A percentile compares a stretch with the other conserved stretches of the same genome.
These are phyloP conservation scores for Tylopilus intermedius DNA, from an alignment of 768 basidiomycete species.

Conservation along the genomic window DNA sequence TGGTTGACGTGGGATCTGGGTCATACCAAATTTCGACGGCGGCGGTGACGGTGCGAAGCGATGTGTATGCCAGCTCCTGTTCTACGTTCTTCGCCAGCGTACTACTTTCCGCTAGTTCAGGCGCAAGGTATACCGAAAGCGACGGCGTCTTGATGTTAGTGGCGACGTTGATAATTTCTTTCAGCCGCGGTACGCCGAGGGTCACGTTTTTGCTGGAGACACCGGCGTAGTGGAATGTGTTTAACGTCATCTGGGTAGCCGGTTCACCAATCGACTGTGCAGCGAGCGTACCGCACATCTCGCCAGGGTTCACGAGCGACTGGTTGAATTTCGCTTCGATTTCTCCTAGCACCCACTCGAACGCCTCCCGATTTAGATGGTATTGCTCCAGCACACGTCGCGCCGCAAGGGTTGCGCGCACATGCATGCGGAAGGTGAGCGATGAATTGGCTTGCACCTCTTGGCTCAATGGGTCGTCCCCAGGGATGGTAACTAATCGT, in stretches of 20 bases:
- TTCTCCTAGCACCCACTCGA: slow-evolving; percentile 96
- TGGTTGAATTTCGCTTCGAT: slow-evolving; percentile 95
- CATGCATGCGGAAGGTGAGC: slow-evolving; percentile 87
- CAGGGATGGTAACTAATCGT: slow-evolving; percentile 83
- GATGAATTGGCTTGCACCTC: slow-evolving; percentile 89
- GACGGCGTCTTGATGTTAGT: slow-evolving; percentile 98
- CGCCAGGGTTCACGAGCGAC: slow-evolving; percentile 87
- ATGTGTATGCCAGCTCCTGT: slow-evolving; percentile 91
- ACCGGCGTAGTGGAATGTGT: slow-evolving; percentile 99
- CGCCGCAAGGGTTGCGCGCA: slow-evolving; percentile 83
- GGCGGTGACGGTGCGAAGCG: slow-evolving; percentile 87
- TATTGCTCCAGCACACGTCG: slow-evolving; percentile 84
- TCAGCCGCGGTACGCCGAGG: slow-evolving; percentile 96
- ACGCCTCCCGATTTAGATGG: slow-evolving; percentile 88
- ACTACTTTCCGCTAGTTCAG: slow-evolving; percentile 58
- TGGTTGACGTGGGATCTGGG: slow-evolving; percentile 84
- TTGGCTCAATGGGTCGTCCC: slow-evolving; percentile 65
- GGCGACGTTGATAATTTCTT: slow-evolving; percentile 99
- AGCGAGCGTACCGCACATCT: slow-evolving; percentile 98
- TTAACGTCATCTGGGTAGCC: slow-evolving; percentile 98
- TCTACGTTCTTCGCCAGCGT: slow-evolving; percentile 81
- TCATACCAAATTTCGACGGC: slow-evolving; percentile 99
- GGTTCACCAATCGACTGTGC: slow-evolving; percentile 99
- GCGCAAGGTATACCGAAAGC: slow-evolving; percentile 82
- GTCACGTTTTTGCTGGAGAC: slow-evolving; percentile 99